Evolutionary conservation across 495 filamentous ascomycete species (phyloP), one percentile per base, ranked within the genome.

Genomic region (Thozetella sp.): DNA sequence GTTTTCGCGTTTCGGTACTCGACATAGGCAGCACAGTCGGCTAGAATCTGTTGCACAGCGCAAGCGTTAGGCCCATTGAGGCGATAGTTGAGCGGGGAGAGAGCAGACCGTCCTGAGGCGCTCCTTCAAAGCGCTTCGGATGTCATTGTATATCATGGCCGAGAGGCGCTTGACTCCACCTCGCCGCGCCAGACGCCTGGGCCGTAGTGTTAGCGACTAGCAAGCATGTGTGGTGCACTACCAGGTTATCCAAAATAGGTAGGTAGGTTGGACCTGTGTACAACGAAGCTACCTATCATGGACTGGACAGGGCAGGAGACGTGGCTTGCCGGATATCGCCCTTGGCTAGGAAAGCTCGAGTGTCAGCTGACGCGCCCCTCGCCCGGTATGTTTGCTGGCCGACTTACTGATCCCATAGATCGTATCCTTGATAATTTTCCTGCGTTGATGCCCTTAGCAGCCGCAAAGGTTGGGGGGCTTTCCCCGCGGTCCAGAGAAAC

Each of bases 81-180:
- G 12, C 4, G 27, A 22, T 24, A 22, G 19, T 9, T 20, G 1
- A 20, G 22, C 13, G 12, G 43, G 19, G 2, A 55, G 13, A 11
- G 20, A 52, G 43, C 62, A 22, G 64, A 93, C 89, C 25, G 73
- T 60, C n/a, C 77, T 65, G 0, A 93, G 68, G 1, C 80, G 76
- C 0, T 65, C 60, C 26, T 83, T 86, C 1, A 96, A 25, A 0
- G 76, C 84, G 0, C 19, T 19, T 0, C 93, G 80, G 0, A 83
- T 73, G 0, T 92, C 89, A 0, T 91, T 82, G 67, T 97, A 96
- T n/a, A 96, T 88, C 0, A 53, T 60, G 0, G 63, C 79, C 0
- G 85, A 88, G 19, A 96, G 92, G 0, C 92, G 76, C 62, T 91
- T 90, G 3, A 95, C 84, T 0, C 92, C 92, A 2, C 92, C 92